phyloP scores from a whole-genome alignment of 2,329 filamentous ascomycete genomes.

The Hypomyces rosellus region DNA sequence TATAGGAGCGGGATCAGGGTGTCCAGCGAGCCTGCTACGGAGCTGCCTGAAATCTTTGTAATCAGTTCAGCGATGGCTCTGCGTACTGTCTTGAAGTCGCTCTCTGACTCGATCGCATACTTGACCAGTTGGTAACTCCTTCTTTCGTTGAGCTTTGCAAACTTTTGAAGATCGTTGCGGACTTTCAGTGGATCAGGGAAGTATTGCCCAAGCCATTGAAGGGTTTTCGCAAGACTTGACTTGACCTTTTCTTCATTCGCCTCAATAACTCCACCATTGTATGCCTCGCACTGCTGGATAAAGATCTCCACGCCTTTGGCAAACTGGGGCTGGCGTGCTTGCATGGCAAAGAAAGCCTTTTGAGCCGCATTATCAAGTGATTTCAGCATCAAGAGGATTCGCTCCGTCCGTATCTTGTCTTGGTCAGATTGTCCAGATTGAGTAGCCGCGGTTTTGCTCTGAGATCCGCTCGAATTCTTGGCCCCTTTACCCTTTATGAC shows the following conservation, averaged over 20 bases:
- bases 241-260: constrained; percentile 65
- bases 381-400: constrained; percentile 75
- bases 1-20: constrained; percentile 80
- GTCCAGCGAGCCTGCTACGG: constrained; percentile 62
- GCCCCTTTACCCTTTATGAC: constrained; percentile 52
- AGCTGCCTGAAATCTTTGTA: constrained; percentile 67
- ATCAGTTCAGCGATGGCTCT: constrained; percentile 86
- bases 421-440: constrained; percentile 56
- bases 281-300: constrained; percentile 77
- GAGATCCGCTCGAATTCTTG: constrained; percentile 56
- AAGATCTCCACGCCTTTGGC: constrained; percentile 70
- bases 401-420: constrained; percentile 74
- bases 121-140: constrained; percentile 84
- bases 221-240: constrained; percentile 62
- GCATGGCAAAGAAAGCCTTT: constrained; percentile 82
- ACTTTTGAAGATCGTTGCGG: constrained; percentile 75
- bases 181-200: constrained; percentile 71
- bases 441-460: constrained; percentile 32
- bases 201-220: constrained; percentile 65
- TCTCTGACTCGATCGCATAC: constrained; percentile 76
- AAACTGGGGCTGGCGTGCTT: constrained; percentile 68
- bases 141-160: constrained; percentile 85
- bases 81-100: constrained; percentile 85
- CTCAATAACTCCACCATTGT: constrained; percentile 79
- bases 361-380: constrained; percentile 72